Percentiles rank a stretch among this genome's conserved stretches.
phyloP scores from a whole-genome alignment of 2,329 filamentous ascomycete genomes.

The Blastomyces parvus region DNA sequence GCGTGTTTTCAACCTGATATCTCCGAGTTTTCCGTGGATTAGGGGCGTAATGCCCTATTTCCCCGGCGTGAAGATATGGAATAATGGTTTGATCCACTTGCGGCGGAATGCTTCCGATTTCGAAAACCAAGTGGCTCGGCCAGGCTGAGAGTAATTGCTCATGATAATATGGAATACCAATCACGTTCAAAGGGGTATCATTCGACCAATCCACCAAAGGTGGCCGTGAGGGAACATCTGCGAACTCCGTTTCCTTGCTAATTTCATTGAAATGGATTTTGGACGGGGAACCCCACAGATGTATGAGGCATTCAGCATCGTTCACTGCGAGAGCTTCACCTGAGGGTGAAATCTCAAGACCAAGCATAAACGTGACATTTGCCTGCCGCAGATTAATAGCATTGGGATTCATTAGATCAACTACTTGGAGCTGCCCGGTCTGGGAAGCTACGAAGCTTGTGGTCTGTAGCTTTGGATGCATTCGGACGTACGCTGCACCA shows the following conservation, averaged over 20 bases:
- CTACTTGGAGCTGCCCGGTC: conserved; percentile 85
- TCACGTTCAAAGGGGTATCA: conserved; percentile 69
- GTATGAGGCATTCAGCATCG: conserved; percentile 67
- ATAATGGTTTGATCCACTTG: conserved; percentile 65
- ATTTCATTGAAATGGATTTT: conserved; percentile 84
- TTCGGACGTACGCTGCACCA: conserved; percentile 85
- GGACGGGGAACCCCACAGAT: conserved; percentile 77
- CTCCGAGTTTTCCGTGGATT: conserved; percentile 64
- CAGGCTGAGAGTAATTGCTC: conserved; percentile 80
- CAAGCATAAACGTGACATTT: conserved; percentile 65
- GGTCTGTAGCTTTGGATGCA: conserved; percentile 92
- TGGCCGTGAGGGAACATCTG: conserved; percentile 55
- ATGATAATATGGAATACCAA: conserved; percentile 91
- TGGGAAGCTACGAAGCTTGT: conserved; percentile 91
- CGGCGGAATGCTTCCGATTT: conserved; percentile 71
- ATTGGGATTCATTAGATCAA: conserved; percentile 90
- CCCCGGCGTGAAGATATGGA: conserved; percentile 55
- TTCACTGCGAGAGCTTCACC: conserved; percentile 76
- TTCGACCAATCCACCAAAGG: conserved; percentile 58
- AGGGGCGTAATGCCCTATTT: conserved; percentile 68
- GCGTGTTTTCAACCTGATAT: conserved; percentile 75
- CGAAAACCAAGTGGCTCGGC: conserved; percentile 73
- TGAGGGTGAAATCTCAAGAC: conserved; percentile 78
- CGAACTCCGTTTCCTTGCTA: conserved; percentile 66
- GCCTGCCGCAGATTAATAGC: conserved; percentile 76